Percentiles rank a stretch among this genome's conserved stretches.
Evolutionary conservation across 441 rosid species (phyloP).

Genomic region (Croton setiger): DNA sequence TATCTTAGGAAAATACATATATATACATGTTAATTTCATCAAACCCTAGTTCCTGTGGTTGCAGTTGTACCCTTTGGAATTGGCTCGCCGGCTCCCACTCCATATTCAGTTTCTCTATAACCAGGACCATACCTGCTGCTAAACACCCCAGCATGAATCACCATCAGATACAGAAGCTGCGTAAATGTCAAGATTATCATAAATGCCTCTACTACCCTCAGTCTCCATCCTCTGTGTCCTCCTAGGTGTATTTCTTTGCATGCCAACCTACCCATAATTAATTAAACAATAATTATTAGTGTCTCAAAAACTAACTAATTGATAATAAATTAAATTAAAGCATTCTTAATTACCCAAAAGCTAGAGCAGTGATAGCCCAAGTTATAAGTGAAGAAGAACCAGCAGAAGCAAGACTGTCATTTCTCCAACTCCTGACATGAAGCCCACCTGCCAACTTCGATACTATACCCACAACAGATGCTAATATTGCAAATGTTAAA

Average conservation of each 20-base stretch:
- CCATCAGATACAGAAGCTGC: constrained; percentile 48
- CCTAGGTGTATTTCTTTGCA: constrained; percentile 77
- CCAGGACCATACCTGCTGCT: constrained; percentile 78
- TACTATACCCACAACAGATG: constrained; percentile 55
- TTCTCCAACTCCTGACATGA: constrained; percentile 73
- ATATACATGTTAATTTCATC: background rate
- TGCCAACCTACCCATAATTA: constrained; percentile 47
- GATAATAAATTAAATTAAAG: too few species aligned
- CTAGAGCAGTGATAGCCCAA: constrained; percentile 71
- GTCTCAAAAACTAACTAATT: too few species aligned
- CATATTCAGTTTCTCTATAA: constrained; percentile 51
- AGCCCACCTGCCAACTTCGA: constrained; percentile 66
- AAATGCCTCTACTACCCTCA: constrained; percentile 62
- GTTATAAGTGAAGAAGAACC: constrained; percentile 58
- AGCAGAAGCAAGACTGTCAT: constrained; percentile 70
- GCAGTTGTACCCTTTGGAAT: constrained; percentile 30
- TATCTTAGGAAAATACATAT: background rate
- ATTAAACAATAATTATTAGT: too few species aligned
- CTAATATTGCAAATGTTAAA: constrained; percentile 53
- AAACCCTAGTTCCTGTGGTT: constrained; percentile 27
- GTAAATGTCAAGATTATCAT: constrained; percentile 65
- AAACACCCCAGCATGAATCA: constrained; percentile 67
- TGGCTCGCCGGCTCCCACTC: constrained; percentile 31
- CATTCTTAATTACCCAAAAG: constrained; percentile 51
- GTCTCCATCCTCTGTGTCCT: constrained; percentile 82